Evolutionary conservation across 2,329 filamentous ascomycete species (phyloP), one percentile per base, ranked within the genome.

Genomic region (Amauroascus verrucosus): DNA sequence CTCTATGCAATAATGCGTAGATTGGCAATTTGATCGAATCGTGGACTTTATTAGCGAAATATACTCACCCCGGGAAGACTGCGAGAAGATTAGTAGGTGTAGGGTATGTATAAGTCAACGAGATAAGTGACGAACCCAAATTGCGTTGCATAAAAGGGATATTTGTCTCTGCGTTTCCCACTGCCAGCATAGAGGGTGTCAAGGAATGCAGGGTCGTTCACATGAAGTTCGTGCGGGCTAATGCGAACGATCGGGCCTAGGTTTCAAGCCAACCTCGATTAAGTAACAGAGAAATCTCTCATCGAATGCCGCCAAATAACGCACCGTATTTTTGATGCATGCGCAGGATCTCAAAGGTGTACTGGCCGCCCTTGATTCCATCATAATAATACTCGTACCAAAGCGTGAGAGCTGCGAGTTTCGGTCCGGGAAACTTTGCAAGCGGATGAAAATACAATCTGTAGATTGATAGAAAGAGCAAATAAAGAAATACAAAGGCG

Each of bases 241-340:
- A 63, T 59, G 18, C 61, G 57, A 30, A 63, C 51, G 16, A 63
- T 60, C 1, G 61, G 61, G 26, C 58, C 61, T 63, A 44, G 32
- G 28, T 13, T 24, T 30, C 32, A 28, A 46, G 30, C 37, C 45
- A 16, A 38, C 14, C 26, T 26, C 22, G 49, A 43, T 35, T 16
- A 28, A 18, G 41, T 16, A 9, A 6, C 5, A 49, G 13, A 6
- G 30, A 20, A n/a, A n/a, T n/a, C n/a, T 33, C 30, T 26, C 26
- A 5, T 16, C 46, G 26, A 18, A 14, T 5, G 1, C 16, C 30
- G 24, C 2, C 3, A n/a, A 13, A 6, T 20, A 33, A 48, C 53
- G 43, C n/a, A 58, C 66, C 66, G 54, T 69, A 65, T 58, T 62
- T 60, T 50, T 64, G 51, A 53, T 67, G 63, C 59, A 67, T 63